Conservation (phyloP, 306 rosid species). For the Trifolium dubium region DNA sequence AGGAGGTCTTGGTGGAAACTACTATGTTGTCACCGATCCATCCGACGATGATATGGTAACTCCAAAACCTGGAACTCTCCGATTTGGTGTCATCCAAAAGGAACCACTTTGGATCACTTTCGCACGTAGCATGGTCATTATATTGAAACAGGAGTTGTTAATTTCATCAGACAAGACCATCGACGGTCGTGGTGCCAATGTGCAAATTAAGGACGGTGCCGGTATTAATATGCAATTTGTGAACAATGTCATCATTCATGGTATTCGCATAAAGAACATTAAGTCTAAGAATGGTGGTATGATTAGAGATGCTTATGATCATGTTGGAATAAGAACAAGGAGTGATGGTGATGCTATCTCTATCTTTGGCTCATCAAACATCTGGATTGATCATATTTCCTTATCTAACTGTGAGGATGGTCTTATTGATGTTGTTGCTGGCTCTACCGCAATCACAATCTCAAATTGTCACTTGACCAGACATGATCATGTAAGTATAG, state of each 20-base stretch:
- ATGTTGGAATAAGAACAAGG: slow-evolving; percentile 52
- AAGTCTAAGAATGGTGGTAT: slow-evolving; percentile 50
- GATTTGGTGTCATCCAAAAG: slow-evolving; percentile 54
- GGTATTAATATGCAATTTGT: slow-evolving; percentile 61
- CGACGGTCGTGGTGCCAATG: slow-evolving; percentile 80
- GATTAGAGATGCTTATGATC: slow-evolving; percentile 63
- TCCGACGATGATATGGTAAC: slow-evolving; percentile 53
- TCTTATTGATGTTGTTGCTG: slow-evolving; percentile 67
- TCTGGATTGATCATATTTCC: slow-evolving; percentile 88
- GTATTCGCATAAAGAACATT: slow-evolving; percentile 53
- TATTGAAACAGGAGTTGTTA: slow-evolving; percentile 57
- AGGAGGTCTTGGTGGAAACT: slow-evolving; percentile 59
- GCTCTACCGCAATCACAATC: slow-evolving; percentile 79
- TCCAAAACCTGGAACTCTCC: slow-evolving; percentile 72
- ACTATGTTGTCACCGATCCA: slow-evolving; percentile 61
- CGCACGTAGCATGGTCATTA: slow-evolving; percentile 61
- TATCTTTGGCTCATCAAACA: slow-evolving; percentile 63
- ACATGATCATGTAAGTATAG: slow-evolving; percentile 66
- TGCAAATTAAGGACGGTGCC: slow-evolving; percentile 62
- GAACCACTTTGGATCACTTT: slow-evolving; percentile 85
- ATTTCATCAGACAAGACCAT: slow-evolving; percentile 78
- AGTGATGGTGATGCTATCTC: slow-evolving; percentile 87
- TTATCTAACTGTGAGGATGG: slow-evolving; percentile 69
- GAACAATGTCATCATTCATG: slow-evolving; percentile 69
- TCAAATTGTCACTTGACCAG: slow-evolving; percentile 75